Evolutionary conservation across 2,329 filamentous ascomycete species (phyloP), one percentile per base, ranked within the genome.

Genomic region (Penicillium sp.): DNA sequence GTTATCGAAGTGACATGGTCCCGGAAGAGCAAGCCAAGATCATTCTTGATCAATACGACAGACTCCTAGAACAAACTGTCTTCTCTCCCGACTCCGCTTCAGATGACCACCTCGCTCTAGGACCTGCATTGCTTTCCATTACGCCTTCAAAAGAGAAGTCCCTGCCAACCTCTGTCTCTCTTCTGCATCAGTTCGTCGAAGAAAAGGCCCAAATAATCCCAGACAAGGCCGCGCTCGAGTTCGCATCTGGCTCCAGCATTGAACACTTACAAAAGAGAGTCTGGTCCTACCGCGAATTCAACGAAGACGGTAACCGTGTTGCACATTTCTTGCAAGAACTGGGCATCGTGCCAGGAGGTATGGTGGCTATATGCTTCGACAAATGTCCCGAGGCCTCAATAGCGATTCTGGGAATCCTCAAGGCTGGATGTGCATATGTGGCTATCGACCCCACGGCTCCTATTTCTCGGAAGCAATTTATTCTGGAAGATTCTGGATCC

Each of bases 321-420:
- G 90, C 90, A 0, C 80, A 87, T 49, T 69, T 92, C 11, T 75
- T 96, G 1, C 67, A 77, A 1, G 62, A 70, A 0, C 71, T 78
- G 18, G 81, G 79, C 2, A 73, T 84, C 0, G 58, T 69, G 0
- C 77, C 83, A 0, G 87, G 89, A 0, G 77, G 76, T 23, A 84
- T 92, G 4, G 79, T 96, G 19, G 90, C 86, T 0, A 81, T 93
- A 8, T 91, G 89, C 67, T 95, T 95, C 65, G 86, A 91, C 52
- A 96, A 96, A 68, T 92, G 88, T 56, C 87, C 91, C 0, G 88
- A 93, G 67, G 91, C 91, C 0, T 92, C 90, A 33, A 90, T 94
- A 64, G 83, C 88, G 0, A 92, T 95, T 34, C 76, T 95, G 1
- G 91, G 91, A 1, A 87, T 94, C 50, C 75, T 95, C 28, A 96